Base-by-base conservation (phyloP, 176 grass and related monocot species). In the Luzula sylvatica region DNA sequence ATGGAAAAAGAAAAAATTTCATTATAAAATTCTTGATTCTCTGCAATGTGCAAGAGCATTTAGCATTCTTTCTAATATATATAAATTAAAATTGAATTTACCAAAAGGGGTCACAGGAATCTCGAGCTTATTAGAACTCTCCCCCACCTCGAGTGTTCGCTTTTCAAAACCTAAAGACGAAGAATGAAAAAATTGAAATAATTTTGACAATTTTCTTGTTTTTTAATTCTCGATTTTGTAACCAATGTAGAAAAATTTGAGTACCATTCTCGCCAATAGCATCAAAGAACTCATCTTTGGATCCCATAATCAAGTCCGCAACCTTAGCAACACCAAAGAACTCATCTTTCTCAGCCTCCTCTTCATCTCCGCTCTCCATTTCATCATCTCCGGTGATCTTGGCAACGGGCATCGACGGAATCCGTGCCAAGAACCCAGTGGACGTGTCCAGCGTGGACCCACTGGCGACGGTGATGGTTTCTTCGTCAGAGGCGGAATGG, bases 311-410 rank as follows among this genome's bases (percentile, higher is more conserved):
- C 58, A 63, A 63, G 28, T 63, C 42, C 27, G 46, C 3, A 20
- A 63, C 58, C 27, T 46, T 63, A 14, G 42, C 58, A n/a, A 5
- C 58, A 64, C 23, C 43, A 29, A 20, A 27, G 9, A 17, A 6
- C 43, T 26, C 14, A 48, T 49, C 42, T 12, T 7, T 32, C 15
- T 64, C 59, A 42, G 18, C 23, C 23, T 32, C 42, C 3, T 61
- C 57, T 23, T 61, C 57, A 43, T 11, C 57, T 11, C 19, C 25
- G 25, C 57, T 61, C 14, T 30, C 59, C 5, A 28, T 27, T 21
- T 49, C 59, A 13, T 64, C 59, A 20, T 64, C 59, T 27, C 59
- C 42, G 26, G 24, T 64, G 14, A 64, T 64, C 12, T 49, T 64
- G 8, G 59, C 59, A 1, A 46, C 39, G 14, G 59, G 59, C 11